A percentile compares a stretch with the other conserved stretches of the same genome.
Evolutionary conservation across 2,329 filamentous ascomycete genomes (phyloP).

Genomic region (Alternaria viburni): DNA sequence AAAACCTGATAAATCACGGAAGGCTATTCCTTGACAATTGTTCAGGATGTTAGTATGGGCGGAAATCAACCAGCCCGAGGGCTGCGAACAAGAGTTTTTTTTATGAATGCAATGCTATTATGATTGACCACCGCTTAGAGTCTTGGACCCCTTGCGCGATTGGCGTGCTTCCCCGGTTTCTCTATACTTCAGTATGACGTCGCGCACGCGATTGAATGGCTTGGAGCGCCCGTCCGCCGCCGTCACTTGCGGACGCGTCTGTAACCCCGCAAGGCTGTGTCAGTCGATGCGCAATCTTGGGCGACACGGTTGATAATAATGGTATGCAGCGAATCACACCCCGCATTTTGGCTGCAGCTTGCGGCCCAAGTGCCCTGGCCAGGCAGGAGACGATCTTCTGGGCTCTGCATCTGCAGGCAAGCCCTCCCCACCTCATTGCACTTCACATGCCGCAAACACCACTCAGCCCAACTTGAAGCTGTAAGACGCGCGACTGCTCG

Average conservation of each 20-base stretch:
- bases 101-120: constrained; percentile 6
- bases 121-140: neutral
- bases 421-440: constrained; percentile 23
- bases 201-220: constrained; percentile 16
- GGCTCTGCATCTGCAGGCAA: constrained; percentile 12
- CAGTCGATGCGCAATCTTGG: constrained; percentile 7
- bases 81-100: neutral
- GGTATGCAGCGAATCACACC: constrained; percentile 30
- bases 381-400: constrained; percentile 5
- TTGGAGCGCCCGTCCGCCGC: constrained; percentile 14
- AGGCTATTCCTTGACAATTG: constrained; percentile 4
- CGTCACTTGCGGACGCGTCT: neutral
- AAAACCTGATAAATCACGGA: neutral
- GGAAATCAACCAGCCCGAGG: neutral
- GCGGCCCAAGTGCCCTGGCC: constrained; percentile 22
- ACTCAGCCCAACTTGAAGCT: constrained; percentile 1
- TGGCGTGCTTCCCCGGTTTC: constrained; percentile 11
- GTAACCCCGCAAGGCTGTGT: constrained; percentile 19
- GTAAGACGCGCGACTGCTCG: neutral
- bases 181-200: constrained; percentile 21
- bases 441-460: constrained; percentile 10
- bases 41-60: neutral
- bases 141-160: constrained; percentile 18
- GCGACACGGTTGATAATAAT: constrained; percentile 16
- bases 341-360: constrained; percentile 21